These are phyloP conservation scores for Alternaria infectoria DNA, from an alignment of 2,329 filamentous ascomycete species.

Conservation along the genomic window DNA sequence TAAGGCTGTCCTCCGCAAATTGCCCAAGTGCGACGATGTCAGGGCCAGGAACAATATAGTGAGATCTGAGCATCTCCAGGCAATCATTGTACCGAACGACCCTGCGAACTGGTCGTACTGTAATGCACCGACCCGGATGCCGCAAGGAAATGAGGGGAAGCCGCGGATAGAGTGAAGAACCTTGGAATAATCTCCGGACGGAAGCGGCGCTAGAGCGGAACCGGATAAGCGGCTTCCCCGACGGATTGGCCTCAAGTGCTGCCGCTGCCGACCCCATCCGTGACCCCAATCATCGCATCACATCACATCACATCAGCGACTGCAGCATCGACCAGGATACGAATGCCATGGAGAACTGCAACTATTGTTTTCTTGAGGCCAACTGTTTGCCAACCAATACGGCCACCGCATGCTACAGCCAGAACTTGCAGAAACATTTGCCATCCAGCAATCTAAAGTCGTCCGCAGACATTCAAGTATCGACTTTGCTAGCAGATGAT, in stretches of 20 bases:
- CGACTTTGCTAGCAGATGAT: not conserved
- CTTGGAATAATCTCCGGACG: not conserved
- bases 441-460: not conserved
- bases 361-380: not conserved
- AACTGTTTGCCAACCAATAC: not conserved
- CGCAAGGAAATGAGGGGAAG: slow-evolving; percentile 3
- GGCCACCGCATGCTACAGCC: not conserved
- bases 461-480: not conserved
- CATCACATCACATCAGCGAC: not conserved
- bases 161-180: not conserved
- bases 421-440: not conserved
- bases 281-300: not conserved
- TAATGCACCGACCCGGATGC: not conserved
- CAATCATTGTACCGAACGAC: not conserved
- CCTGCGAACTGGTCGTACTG: not conserved
- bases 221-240: not conserved
- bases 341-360: not conserved
- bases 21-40: not conserved
- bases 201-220: not conserved
- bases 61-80: not conserved
- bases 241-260: not conserved
- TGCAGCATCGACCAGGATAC: not conserved
- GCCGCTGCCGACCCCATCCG: not conserved
- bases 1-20: not conserved
- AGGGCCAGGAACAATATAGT: not conserved